Evolutionary conservation across 345 rosid genomes (phyloP), one percentile per base, ranked within the genome.

Genomic region (Turritis glabra): DNA sequence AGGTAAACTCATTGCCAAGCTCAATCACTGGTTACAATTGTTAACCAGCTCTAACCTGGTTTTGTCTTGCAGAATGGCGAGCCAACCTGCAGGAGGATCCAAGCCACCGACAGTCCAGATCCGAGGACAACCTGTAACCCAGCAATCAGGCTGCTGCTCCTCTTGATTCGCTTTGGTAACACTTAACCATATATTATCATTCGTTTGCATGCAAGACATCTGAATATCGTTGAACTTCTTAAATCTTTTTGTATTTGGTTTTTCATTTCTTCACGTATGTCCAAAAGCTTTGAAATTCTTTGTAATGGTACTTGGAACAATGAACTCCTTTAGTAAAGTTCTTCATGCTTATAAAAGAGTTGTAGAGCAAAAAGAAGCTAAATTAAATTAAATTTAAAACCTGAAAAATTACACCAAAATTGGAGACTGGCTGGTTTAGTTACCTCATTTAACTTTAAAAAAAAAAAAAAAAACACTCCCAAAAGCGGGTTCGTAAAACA

Each of bases 101-200:
- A 87, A 93, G 79, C 97, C 95, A 40, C 88, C 97, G 26, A 91
- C 96, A 0, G 98, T 94, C 75, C 93, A 91, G 85, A 89, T 94
- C 53, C 87, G 95, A 38, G 98, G 98, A 61, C 96, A 91, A 80
- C 95, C 96, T 6, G 92, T 94, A 13, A 90, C 85, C 88, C 97
- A 94, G 82, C 93, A 94, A 71, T 69, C 89, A 5, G 95, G 98
- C 50, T 91, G 98, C 87, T 90, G 98, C 88, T 91, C 97, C 26
- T 86, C 96, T 78, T 91, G 48, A 79, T 71, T 64, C 5, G 26
- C 54, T 50, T 71, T 50, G 73, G 63, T 33, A 65, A 57, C 54
- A n/a, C 50, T 54, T 57, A 64, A 65, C 73, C 44, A 58, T 77
- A 64, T 71, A 64, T 38, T 64, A 48, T 65, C 18, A 77, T 77